phyloP scores from a whole-genome alignment of 148 eudicot genomes.

The Selenicereus undatus region DNA sequence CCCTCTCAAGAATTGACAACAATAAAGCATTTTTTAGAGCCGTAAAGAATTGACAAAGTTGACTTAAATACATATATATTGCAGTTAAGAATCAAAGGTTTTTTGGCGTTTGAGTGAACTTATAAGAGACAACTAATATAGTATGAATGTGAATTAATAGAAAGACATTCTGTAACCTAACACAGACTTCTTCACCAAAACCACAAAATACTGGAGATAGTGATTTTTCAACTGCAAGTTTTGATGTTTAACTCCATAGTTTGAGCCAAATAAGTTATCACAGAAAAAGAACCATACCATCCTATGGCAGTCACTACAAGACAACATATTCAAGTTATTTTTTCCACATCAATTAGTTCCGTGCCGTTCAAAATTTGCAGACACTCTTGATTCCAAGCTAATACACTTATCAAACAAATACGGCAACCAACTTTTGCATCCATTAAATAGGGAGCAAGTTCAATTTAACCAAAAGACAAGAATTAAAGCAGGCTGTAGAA shows the following conservation, averaged over 20 bases:
- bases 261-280: not conserved
- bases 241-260: not conserved
- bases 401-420: not conserved
- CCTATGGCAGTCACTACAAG: not conserved
- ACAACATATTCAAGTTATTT: not conserved
- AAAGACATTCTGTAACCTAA: not conserved
- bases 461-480: not conserved
- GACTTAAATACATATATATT: not conserved
- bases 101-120: not conserved
- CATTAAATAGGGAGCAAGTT: not conserved
- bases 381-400: slow-evolving; percentile 4
- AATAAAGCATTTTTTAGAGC: not conserved
- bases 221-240: slow-evolving; percentile 5
- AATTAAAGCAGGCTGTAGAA: not conserved
- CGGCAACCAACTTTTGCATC: not conserved
- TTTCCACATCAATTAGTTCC: not conserved
- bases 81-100: not conserved
- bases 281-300: not conserved
- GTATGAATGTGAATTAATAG: not conserved
- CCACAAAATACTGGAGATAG: slow-evolving; percentile 2
- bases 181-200: not conserved
- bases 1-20: not conserved
- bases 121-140: not conserved
- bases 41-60: not conserved
- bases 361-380: not conserved